These are phyloP conservation scores for Candida ipomoeae DNA, from an alignment of 805 yeast species.

Conservation along the genomic window DNA sequence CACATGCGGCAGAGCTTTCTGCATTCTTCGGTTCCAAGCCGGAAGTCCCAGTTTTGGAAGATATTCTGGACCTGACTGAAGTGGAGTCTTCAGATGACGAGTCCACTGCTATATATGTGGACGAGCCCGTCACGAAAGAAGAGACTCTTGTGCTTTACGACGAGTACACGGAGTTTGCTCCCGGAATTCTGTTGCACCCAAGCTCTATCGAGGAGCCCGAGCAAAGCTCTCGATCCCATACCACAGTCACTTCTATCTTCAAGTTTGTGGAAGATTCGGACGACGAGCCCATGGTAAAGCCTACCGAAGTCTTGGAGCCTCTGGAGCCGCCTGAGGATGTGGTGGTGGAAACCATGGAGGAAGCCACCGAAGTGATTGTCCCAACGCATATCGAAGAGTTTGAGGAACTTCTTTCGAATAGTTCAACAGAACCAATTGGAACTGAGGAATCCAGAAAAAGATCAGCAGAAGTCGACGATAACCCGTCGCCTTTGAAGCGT, in stretches of 20 bases:
- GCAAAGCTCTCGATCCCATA: not conserved
- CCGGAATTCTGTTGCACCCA: slow-evolving; percentile 6
- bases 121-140: slow-evolving; percentile 10
- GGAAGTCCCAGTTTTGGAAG: slow-evolving; percentile 10
- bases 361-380: slow-evolving; percentile 4
- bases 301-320: slow-evolving; percentile 13
- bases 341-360: slow-evolving; percentile 10
- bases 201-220: slow-evolving; percentile 13
- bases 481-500: slow-evolving; percentile 10
- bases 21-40: slow-evolving; percentile 1
- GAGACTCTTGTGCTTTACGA: slow-evolving; percentile 10
- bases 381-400: slow-evolving; percentile 13
- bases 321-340: slow-evolving; percentile 4
- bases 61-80: not conserved
- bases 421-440: not conserved
- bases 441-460: slow-evolving; percentile 2
- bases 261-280: slow-evolving; percentile 3
- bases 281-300: not conserved
- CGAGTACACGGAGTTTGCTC: slow-evolving; percentile 12
- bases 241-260: not conserved
- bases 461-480: slow-evolving; percentile 1
- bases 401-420: slow-evolving; percentile 4
- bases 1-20: not conserved
- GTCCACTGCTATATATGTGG: not conserved
- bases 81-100: not conserved